A percentile compares a stretch with the other conserved stretches of the same genome.
Conservation (phyloP, 73 alveolate genomes). For the Paramecium pentaurelia region DNA sequence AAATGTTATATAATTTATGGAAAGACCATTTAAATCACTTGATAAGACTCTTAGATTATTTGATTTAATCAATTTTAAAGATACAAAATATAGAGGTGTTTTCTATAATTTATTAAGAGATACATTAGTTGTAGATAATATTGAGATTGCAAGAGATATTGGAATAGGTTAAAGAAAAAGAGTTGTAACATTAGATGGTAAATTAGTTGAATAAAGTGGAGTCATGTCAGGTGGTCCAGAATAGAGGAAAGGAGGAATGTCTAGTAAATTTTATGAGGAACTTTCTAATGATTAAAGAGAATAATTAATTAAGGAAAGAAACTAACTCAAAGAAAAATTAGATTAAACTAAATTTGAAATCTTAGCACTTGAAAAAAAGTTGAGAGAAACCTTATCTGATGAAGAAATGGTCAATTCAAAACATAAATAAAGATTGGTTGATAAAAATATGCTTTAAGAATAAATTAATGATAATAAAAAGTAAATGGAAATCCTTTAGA, state of each 20-base stretch:
- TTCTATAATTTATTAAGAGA: constrained; percentile 82
- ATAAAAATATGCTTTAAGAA: constrained; percentile 12
- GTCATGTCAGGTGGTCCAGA: constrained; percentile 90
- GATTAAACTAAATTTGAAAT: neutral
- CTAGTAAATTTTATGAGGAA: constrained; percentile 40
- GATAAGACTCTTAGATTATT: constrained; percentile 68
- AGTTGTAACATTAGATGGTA: constrained; percentile 85
- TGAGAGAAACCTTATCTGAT: neutral
- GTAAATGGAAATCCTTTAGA: neutral
- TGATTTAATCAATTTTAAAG: constrained; percentile 67
- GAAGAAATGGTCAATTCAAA: neutral
- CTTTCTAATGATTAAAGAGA: constrained; percentile 23
- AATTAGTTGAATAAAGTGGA: constrained; percentile 85
- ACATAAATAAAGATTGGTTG: constrained; percentile 8
- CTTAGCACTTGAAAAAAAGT: neutral
- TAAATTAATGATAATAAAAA: neutral
- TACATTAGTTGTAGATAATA: constrained; percentile 79
- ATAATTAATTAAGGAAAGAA: constrained; percentile 14
- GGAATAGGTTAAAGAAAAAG: constrained; percentile 71
- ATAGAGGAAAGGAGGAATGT: constrained; percentile 79
- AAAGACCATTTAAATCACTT: constrained; percentile 46
- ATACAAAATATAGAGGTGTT: constrained; percentile 68
- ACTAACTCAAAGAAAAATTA: neutral
- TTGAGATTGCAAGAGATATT: constrained; percentile 78
- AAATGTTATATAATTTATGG: neutral